phyloP scores from a whole-genome alignment of 331 rosid genomes.

The Quercus tomentella region DNA sequence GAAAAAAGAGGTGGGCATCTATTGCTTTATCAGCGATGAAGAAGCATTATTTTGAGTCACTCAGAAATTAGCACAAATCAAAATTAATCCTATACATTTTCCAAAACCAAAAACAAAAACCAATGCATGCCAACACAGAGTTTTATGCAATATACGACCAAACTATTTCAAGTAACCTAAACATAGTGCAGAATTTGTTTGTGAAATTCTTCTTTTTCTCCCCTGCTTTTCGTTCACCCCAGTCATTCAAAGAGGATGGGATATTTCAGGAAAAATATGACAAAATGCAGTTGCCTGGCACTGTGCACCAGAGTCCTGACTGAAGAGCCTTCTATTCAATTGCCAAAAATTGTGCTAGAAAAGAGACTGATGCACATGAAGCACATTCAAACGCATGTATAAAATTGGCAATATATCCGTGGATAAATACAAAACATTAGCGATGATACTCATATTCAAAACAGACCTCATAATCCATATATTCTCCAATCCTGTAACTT shows the following conservation, averaged over 20 bases:
- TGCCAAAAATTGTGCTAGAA: no score
- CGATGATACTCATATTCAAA: background rate
- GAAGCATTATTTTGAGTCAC: no score
- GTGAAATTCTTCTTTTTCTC: background rate
- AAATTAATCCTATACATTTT: background rate
- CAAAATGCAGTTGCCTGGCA: no score
- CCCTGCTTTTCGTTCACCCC: background rate
- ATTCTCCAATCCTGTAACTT: slow-evolving; percentile 5
- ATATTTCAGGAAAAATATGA: background rate
- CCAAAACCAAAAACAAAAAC: background rate
- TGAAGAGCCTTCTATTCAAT: no score
- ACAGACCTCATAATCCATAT: background rate
- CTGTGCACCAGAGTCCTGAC: no score
- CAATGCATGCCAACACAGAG: background rate
- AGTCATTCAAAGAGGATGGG: background rate
- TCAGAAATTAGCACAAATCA: background rate
- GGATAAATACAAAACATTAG: background rate
- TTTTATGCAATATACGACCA: background rate
- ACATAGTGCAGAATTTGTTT: background rate
- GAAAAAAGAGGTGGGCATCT: background rate
- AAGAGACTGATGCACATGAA: background rate
- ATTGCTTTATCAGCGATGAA: no score
- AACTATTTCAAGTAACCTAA: background rate
- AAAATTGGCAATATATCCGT: background rate
- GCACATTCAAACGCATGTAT: background rate